Percentiles rank a stretch among this genome's conserved stretches.
phyloP scores from a whole-genome alignment of 805 yeast species.

The Lipomyces starkeyi region DNA sequence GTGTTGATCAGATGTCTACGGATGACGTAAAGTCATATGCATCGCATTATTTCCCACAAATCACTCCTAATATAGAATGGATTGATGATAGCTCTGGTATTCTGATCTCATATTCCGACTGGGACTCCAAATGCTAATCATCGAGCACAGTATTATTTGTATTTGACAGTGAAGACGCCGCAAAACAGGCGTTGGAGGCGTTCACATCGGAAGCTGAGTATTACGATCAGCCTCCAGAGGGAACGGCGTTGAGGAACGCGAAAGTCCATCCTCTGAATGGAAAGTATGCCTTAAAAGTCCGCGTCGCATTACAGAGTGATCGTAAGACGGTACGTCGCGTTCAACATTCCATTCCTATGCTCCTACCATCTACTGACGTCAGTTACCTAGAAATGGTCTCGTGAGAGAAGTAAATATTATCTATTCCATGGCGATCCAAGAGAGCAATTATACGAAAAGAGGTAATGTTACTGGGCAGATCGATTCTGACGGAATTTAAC shows the following conservation, averaged over 20 bases:
- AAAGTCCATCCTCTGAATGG: slow-evolving; percentile 45
- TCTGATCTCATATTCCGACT: background rate
- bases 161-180: slow-evolving; percentile 47
- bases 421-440: slow-evolving; percentile 71
- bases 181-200: slow-evolving; percentile 36
- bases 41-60: slow-evolving; percentile 53
- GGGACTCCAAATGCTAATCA: background rate
- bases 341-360: background rate
- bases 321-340: slow-evolving; percentile 28
- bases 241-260: slow-evolving; percentile 40
- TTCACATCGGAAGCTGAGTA: slow-evolving; percentile 40
- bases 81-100: slow-evolving; percentile 58
- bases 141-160: slow-evolving; percentile 51
- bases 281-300: slow-evolving; percentile 15
- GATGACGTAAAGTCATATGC: slow-evolving; percentile 60
- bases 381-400: slow-evolving; percentile 52
- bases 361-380: background rate
- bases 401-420: slow-evolving; percentile 63
- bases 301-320: slow-evolving; percentile 29
- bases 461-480: background rate
- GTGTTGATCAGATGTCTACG: slow-evolving; percentile 66
- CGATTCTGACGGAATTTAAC: background rate
- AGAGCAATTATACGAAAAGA: slow-evolving; percentile 24
- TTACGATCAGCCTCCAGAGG: slow-evolving; percentile 35
- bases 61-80: slow-evolving; percentile 55